Evolutionary conservation across 129 eudicot genomes (phyloP).

Genomic region (Lactuca sativa): DNA sequence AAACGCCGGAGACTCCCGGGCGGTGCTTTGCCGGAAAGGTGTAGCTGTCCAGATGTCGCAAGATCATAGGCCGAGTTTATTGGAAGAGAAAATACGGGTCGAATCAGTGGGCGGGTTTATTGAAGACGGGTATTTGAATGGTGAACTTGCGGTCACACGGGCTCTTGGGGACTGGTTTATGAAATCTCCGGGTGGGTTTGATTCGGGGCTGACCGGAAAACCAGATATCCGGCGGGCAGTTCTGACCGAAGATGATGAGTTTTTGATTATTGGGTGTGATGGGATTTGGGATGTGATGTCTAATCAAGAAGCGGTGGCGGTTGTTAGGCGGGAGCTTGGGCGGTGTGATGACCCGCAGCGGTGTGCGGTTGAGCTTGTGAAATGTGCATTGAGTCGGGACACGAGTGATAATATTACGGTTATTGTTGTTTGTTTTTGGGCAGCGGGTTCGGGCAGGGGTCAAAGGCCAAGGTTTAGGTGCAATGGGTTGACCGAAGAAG

Average conservation of each 20-base stretch:
- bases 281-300: conserved; percentile 91
- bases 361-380: no score
- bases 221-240: conserved; percentile 54
- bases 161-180: conserved; percentile 87
- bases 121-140: conserved; percentile 67
- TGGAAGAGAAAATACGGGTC: conserved; percentile 52
- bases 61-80: conserved; percentile 62
- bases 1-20: conserved; percentile 88
- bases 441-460: no score
- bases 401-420: no score
- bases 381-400: no score
- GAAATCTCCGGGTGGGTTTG: conserved; percentile 47
- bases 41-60: conserved; percentile 60
- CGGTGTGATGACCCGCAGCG: no score
- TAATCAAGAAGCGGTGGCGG: conserved; percentile 63
- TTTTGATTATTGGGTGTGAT: conserved; percentile 75
- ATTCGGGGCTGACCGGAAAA: conserved; percentile 61
- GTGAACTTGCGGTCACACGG: conserved; percentile 76
- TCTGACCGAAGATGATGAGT: conserved; percentile 64
- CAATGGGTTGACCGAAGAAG: conserved; percentile 58
- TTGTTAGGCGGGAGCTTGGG: no score
- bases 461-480: conserved; percentile 51
- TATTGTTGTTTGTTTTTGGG: no score
- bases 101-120: conserved; percentile 61
- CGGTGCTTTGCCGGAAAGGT: conserved; percentile 78